phyloP scores from a whole-genome alignment of 1,139 yeast species.

The Suhomyces kunorum region DNA sequence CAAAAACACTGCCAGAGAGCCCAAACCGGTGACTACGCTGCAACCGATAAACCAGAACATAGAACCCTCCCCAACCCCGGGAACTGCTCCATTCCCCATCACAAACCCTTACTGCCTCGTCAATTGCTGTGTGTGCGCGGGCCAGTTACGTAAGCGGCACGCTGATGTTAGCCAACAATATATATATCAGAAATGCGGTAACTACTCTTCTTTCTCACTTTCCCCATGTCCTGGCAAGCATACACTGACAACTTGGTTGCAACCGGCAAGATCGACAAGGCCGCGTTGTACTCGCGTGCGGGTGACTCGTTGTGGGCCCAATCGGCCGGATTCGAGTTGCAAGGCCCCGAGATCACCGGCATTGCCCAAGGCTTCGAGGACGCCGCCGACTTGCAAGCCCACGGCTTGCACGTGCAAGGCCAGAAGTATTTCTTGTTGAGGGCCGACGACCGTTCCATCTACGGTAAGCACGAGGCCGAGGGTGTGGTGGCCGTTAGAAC shows the following conservation, averaged over 20 bases:
- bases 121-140: conserved; percentile 8
- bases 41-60: too few relatives aligned
- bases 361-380: conserved; percentile 81
- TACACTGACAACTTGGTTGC: conserved; percentile 90
- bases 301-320: conserved; percentile 97
- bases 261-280: conserved; percentile 86
- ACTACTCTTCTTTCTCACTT: conserved; percentile 2
- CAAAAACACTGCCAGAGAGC: too few relatives aligned
- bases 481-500: conserved; percentile 93
- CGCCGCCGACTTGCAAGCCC: conserved; percentile 75
- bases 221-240: conserved; percentile 58
- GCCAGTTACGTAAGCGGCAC: conserved; percentile 9
- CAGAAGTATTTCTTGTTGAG: conserved; percentile 84
- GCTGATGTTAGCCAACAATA: conserved; percentile 5
- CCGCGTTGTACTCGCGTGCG: conserved; percentile 89
- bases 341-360: conserved; percentile 68
- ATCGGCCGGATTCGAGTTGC: conserved; percentile 67
- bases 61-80: too few relatives aligned
- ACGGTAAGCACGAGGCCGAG: conserved; percentile 86
- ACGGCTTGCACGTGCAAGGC: conserved; percentile 82
- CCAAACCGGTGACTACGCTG: too few relatives aligned
- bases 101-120: conserved; percentile 3
- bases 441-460: conserved; percentile 91
- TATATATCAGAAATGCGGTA: conserved; percentile 5
- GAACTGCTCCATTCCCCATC: too few relatives aligned